Evolutionary conservation across 73 alveolate species (phyloP), one percentile per base, ranked within the genome.

Genomic region (Paramecium sexaurelia): DNA sequence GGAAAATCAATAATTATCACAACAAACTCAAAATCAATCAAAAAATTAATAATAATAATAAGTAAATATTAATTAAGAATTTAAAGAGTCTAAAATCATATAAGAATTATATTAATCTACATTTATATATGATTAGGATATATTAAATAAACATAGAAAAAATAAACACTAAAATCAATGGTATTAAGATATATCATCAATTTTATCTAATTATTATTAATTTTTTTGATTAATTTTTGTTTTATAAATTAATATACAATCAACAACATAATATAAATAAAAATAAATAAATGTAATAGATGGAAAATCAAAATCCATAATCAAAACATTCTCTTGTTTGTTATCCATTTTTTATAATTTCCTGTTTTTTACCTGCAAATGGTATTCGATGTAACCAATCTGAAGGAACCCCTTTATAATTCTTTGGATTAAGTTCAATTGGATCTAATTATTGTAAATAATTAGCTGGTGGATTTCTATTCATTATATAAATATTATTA

Each of bases 371-470:
- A 39, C 94, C 94, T 37, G 94, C 94, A 45, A 55, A 86, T 90
- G 94, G 94, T 68, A 90, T 90, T 45, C 94, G 17, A 51, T 90
- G 94, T 27, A 88, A 51, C 94, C 94, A 90, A 36, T 90, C 92
- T 51, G 93, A 20, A 20, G 94, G 94, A 1, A 90, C 87, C 6
- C 92, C 88, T 55, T 83, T 90, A 90, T 90, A 90, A 45, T 90
- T 41, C 32, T 90, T 90, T 29, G 94, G 94, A 75, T 90, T 78
- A 5, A 90, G 56, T 40, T 90, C 94, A 29, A 75, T 71, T n/a
- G 78, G 84, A 32, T 86, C 92, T 13, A 90, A 29, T 83, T 35
- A 66, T 37, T 88, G 47, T 5, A 90, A 40, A 75, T 61, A 68
- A 32, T 75, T 36, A 11, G 94, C 84, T 41, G 94, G 94, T 69